phyloP scores from a whole-genome alignment of 257 asterid species.

The Primulina huaijiensis region DNA sequence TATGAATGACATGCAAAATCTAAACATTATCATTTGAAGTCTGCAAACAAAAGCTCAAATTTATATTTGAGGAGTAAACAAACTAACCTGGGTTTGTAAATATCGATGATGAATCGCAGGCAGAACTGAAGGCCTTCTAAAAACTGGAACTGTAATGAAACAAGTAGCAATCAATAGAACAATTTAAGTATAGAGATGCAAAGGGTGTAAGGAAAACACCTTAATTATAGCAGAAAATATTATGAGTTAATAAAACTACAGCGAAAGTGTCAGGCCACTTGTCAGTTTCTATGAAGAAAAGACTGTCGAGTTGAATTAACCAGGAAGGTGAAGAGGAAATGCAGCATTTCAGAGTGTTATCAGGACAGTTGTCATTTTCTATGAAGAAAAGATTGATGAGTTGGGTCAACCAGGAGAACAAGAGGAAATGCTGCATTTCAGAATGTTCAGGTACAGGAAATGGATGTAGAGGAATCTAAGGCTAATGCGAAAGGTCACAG shows the following conservation, averaged over 20 bases:
- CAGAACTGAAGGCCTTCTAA: slow-evolving; percentile 29
- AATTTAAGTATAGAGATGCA: neutral
- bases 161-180: slow-evolving; percentile 9
- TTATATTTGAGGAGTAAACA: slow-evolving; percentile 1
- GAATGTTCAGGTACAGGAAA: neutral
- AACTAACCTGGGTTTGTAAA: slow-evolving; percentile 37
- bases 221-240: slow-evolving; percentile 1
- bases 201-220: neutral
- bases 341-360: too few relatives aligned
- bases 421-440: neutral
- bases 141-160: slow-evolving; percentile 44
- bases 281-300: neutral
- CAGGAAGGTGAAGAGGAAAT: neutral
- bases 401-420: neutral
- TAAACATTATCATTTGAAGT: slow-evolving; percentile 14
- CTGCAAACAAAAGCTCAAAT: slow-evolving; percentile 18
- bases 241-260: neutral
- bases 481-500: neutral
- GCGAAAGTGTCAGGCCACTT: neutral
- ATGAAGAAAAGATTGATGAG: neutral
- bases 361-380: neutral
- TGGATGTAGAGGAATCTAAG: neutral
- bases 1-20: neutral
- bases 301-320: neutral
- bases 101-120: slow-evolving; percentile 29